Evolutionary conservation across 305 asterid species (phyloP).

Genomic region (Fraxinus dipetala): DNA sequence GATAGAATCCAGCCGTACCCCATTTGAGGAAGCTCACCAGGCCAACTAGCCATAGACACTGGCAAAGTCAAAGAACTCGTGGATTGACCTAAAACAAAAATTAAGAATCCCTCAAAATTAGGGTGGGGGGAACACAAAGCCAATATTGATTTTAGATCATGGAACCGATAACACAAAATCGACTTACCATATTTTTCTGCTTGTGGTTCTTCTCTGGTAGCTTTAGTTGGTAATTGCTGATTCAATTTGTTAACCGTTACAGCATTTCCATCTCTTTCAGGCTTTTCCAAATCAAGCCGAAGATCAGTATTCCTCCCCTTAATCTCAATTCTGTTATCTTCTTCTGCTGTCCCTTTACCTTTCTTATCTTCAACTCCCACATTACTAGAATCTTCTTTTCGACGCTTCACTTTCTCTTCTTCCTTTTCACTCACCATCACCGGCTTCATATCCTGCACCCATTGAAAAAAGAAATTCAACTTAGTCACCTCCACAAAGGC

Average conservation of each 20-base stretch:
- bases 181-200: constrained; percentile 37
- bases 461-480: not conserved
- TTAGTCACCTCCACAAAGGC: not conserved
- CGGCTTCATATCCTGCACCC: constrained; percentile 44
- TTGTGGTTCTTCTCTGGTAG: constrained; percentile 33
- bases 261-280: constrained; percentile 47
- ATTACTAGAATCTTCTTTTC: constrained; percentile 27
- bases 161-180: not conserved
- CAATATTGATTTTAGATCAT: not conserved
- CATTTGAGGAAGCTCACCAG: constrained; percentile 90
- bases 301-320: constrained; percentile 49
- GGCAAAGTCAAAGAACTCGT: not conserved
- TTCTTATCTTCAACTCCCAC: constrained; percentile 44
- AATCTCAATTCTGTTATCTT: constrained; percentile 34
- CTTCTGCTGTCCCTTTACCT: constrained; percentile 36
- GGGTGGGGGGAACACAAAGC: not conserved
- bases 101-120: not conserved
- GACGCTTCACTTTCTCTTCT: constrained; percentile 36
- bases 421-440: constrained; percentile 23
- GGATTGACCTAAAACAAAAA: constrained; percentile 1
- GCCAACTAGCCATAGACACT: constrained; percentile 55
- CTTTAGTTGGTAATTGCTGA: constrained; percentile 27
- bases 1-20: constrained; percentile 53
- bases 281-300: constrained; percentile 64
- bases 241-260: constrained; percentile 35